Evolutionary conservation across 495 filamentous ascomycete species (phyloP), one percentile per base, ranked within the genome.

Genomic region (Talaromyces trachyspermus): DNA sequence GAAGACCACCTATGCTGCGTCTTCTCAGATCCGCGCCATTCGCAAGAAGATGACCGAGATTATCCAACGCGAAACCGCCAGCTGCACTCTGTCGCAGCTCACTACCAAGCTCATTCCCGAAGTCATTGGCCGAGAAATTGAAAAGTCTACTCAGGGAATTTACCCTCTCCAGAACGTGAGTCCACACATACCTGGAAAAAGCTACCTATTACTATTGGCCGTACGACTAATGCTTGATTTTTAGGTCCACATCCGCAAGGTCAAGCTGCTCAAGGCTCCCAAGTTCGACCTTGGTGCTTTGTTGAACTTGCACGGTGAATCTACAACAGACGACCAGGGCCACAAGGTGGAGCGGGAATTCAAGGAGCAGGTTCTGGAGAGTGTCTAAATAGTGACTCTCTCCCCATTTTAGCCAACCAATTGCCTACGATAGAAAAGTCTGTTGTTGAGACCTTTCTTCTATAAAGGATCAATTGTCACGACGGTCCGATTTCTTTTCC

Each of bases 31-130:
- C 68, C 83, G 94, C 49, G 80, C 85, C 55, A 98, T 98, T 68
- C 83, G 92, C 71, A 91, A 90, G 80, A 97, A 97, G 88, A 98
- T 98, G 92, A 83, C 83, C 40, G 92, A 97, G 77, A 97, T 98
- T 72, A 96, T 98, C 66, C 81, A 86, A 68, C 86, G 89, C 57
- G 92, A 98, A 78, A 92, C 91, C 37, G 74, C 86, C 46, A 89
- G 80, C 78, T 95, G 89, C 81, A 89, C 87, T 50, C 78, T 98
- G 53, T 80, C 86, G 51, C 91, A 96, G 79, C 81, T 98, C 51
- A 95, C 89, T 54, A 84, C 86, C 62, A 98, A 98, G 81, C 80
- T 98, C 54, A 97, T 98, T 60, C 92, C 92, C 37, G 92, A 98
- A 76, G 94, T 97, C 40, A 97, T 98, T 68, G 92, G 92, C 52